phyloP scores from a whole-genome alignment of 768 basidiomycete species.

The Lactarius sp. region DNA sequence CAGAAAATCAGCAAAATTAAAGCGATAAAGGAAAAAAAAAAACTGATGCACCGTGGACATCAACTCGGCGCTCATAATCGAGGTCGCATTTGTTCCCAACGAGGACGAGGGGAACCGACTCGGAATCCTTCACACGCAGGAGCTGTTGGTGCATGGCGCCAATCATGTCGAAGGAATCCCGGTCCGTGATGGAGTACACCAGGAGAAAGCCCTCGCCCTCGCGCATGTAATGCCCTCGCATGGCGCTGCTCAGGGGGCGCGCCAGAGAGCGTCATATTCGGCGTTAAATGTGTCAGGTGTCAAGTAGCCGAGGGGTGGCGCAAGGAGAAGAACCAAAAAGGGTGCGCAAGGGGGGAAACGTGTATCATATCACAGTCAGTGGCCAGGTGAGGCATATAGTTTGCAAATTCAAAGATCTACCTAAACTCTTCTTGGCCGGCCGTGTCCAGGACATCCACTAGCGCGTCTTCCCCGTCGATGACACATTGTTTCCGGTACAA shows the following conservation, averaged over 20 bases:
- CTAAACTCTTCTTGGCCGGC: conserved; percentile 98
- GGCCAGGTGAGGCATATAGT: background rate
- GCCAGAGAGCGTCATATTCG: too few species aligned
- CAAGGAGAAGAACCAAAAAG: background rate
- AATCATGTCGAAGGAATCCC: conserved; percentile 95
- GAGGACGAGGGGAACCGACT: conserved; percentile 89
- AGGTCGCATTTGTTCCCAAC: conserved; percentile 98
- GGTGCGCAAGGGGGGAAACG: too few species aligned
- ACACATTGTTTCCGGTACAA: conserved; percentile 96
- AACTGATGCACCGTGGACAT: conserved; percentile 67
- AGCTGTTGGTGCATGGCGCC: conserved; percentile 95
- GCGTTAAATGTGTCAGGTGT: too few species aligned
- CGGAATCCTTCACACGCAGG: conserved; percentile 92
- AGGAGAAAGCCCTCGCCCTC: conserved; percentile 97
- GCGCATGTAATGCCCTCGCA: conserved; percentile 99
- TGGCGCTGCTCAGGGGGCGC: conserved; percentile 53
- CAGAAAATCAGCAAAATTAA: too few species aligned
- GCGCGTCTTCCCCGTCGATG: conserved; percentile 94
- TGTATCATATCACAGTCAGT: too few species aligned
- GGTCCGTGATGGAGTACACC: conserved; percentile 97
- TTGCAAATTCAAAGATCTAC: conserved; percentile 42
- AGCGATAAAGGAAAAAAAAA: background rate
- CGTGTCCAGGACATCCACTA: conserved; percentile 94
- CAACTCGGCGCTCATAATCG: conserved; percentile 92
- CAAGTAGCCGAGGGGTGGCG: background rate